Percentiles rank a stretch among this genome's conserved stretches.
Evolutionary conservation across 192 early-diverging fungal genomes (phyloP).

Genomic region (Coemansia sp.): DNA sequence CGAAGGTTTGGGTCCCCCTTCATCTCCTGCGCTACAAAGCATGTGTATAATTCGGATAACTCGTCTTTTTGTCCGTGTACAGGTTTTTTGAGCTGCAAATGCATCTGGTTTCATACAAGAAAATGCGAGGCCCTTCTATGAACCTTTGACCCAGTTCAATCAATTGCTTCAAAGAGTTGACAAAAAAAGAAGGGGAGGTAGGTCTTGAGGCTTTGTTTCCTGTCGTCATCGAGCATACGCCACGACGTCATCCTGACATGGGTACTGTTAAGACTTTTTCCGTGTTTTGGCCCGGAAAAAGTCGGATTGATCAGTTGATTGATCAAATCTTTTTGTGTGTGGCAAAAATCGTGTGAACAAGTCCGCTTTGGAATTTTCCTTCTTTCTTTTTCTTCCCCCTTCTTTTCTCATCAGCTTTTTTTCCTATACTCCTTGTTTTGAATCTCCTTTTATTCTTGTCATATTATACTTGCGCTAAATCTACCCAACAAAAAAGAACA

Average conservation of each 20-base stretch:
- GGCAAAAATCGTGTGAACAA: not conserved
- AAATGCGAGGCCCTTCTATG: not conserved
- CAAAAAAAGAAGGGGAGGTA: not conserved
- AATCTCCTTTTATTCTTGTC: not conserved
- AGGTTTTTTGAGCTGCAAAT: not conserved
- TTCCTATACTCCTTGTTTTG: not conserved
- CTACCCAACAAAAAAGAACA: too few relatives aligned
- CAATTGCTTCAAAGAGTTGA: not conserved
- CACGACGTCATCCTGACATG: conserved; percentile 1
- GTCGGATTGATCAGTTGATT: not conserved
- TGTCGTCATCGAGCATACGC: conserved; percentile 7
- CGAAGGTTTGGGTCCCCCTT: too few relatives aligned
- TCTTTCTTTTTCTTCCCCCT: not conserved
- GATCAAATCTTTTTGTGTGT: too few relatives aligned
- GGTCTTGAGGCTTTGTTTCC: not conserved
- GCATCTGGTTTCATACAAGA: not conserved
- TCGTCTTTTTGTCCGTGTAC: not conserved
- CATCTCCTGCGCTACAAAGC: too few relatives aligned
- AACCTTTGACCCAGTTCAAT: not conserved
- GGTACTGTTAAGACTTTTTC: too few relatives aligned
- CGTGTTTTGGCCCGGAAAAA: too few relatives aligned
- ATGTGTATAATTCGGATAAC: not conserved
- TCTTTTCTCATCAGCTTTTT: too few relatives aligned
- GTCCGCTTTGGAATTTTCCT: too few relatives aligned
- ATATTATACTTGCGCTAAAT: not conserved